phyloP scores from a whole-genome alignment of 2,329 filamentous ascomycete genomes.

The Tolypocladium inflatum region DNA sequence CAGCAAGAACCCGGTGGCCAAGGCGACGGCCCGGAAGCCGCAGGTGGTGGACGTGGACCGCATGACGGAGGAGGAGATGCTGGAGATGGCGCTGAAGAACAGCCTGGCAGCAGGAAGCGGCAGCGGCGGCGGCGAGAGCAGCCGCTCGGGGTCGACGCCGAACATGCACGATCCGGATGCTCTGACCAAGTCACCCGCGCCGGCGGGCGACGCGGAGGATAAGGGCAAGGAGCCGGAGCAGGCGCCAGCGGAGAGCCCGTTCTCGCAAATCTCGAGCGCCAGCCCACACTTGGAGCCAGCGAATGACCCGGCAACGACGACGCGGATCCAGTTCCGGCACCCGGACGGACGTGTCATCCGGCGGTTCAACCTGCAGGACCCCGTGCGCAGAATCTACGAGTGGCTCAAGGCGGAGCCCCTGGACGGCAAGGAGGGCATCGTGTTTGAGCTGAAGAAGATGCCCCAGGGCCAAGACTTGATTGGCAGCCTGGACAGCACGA shows the following conservation, averaged over 20 bases:
- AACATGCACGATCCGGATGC: slow-evolving; percentile 77
- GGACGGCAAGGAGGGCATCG: slow-evolving; percentile 65
- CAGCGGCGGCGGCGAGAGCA: slow-evolving; percentile 23
- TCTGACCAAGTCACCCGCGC: slow-evolving; percentile 58
- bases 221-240: slow-evolving; percentile 47
- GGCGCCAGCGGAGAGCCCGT: slow-evolving; percentile 32
- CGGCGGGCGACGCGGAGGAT: slow-evolving; percentile 12
- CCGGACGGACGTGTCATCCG: slow-evolving; percentile 77
- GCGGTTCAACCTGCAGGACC: slow-evolving; percentile 68
- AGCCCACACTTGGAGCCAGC: slow-evolving; percentile 72
- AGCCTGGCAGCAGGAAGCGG: slow-evolving; percentile 48
- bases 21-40: slow-evolving; percentile 48
- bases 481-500: slow-evolving; percentile 59
- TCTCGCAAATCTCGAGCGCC: slow-evolving; percentile 61
- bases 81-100: slow-evolving; percentile 86
- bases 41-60: slow-evolving; percentile 68
- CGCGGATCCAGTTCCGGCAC: slow-evolving; percentile 87
- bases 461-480: slow-evolving; percentile 72
- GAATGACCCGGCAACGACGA: slow-evolving; percentile 60
- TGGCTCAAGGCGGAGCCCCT: slow-evolving; percentile 89
- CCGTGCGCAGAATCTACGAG: slow-evolving; percentile 79
- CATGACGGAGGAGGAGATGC: slow-evolving; percentile 96
- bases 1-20: slow-evolving; percentile 88
- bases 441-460: slow-evolving; percentile 84
- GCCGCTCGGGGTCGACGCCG: slow-evolving; percentile 27